phyloP scores from a whole-genome alignment of 2,329 filamentous ascomycete species.

The Sphaerulina musiva region DNA sequence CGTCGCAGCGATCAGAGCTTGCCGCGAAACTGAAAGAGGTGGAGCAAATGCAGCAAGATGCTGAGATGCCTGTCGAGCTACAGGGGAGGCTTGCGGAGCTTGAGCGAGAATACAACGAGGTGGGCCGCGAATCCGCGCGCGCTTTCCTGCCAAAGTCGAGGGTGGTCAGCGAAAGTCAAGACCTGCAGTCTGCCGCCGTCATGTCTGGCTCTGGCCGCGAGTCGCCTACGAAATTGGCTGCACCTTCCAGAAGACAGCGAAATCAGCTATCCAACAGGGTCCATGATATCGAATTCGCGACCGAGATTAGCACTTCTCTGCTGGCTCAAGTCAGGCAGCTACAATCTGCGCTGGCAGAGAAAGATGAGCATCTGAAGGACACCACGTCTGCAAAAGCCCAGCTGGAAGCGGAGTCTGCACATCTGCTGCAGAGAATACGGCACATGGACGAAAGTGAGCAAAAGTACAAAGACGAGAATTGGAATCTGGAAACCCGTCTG shows the following conservation, averaged over 20 bases:
- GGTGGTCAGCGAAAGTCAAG: slow-evolving; percentile 22
- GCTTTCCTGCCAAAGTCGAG: slow-evolving; percentile 73
- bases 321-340: slow-evolving; percentile 90
- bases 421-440: slow-evolving; percentile 71
- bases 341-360: slow-evolving; percentile 75
- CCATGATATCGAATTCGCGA: slow-evolving; percentile 96
- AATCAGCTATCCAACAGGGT: slow-evolving; percentile 84
- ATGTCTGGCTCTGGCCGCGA: slow-evolving; percentile 78
- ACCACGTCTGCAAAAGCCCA: slow-evolving; percentile 67
- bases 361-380: slow-evolving; percentile 76
- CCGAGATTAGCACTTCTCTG: slow-evolving; percentile 91
- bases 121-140: slow-evolving; percentile 80
- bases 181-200: slow-evolving; percentile 34
- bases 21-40: slow-evolving; percentile 77
- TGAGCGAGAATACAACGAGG: slow-evolving; percentile 91
- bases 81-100: slow-evolving; percentile 76
- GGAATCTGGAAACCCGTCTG: slow-evolving; percentile 87
- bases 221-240: slow-evolving; percentile 82
- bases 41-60: slow-evolving; percentile 59
- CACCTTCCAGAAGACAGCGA: slow-evolving; percentile 71
- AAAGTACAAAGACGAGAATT: slow-evolving; percentile 96
- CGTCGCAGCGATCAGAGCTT: slow-evolving; percentile 80
- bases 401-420: slow-evolving; percentile 75
- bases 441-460: slow-evolving; percentile 88
- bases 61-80: slow-evolving; percentile 72